Evolutionary conservation across 352 stramenopile species (phyloP).

Genomic region (Halophytophthora batemanensis): DNA sequence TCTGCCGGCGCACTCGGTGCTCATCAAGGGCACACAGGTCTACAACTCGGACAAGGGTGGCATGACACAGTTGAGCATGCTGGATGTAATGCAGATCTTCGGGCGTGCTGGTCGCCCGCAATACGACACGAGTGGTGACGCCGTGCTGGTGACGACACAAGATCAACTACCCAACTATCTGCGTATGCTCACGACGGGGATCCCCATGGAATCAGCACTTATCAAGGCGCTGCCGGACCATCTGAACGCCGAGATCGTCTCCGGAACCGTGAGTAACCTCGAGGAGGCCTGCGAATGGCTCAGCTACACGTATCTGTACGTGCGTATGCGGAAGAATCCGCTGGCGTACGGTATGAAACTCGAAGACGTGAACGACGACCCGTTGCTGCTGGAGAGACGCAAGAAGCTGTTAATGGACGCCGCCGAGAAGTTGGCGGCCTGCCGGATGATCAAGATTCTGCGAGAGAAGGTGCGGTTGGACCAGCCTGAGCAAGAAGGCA

Average conservation of each 20-base stretch:
- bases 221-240: conserved; percentile 99
- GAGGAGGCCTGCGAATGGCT: conserved; percentile 96
- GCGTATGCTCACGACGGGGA: conserved; percentile 92
- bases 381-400: conserved; percentile 68
- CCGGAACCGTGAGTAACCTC: conserved; percentile 97
- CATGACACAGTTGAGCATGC: conserved; percentile 96
- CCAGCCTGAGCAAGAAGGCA: conserved; percentile 31
- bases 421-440: conserved; percentile 67
- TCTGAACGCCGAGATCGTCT: conserved; percentile 99
- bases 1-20: conserved; percentile 97
- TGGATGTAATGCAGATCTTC: conserved; percentile 99
- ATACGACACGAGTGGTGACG: conserved; percentile 98
- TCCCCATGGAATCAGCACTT: conserved; percentile 97
- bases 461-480: conserved; percentile 46
- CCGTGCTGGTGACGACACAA: conserved; percentile 98
- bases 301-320: conserved; percentile 98
- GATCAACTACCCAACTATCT: conserved; percentile 93
- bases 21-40: conserved; percentile 99
- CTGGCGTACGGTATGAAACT: conserved; percentile 96
- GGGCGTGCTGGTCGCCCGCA: conserved; percentile 97
- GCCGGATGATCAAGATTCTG: conserved; percentile 84
- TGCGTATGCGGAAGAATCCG: conserved; percentile 98
- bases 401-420: conserved; percentile 73
- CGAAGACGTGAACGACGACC: conserved; percentile 91
- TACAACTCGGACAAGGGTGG: conserved; percentile 99